Evolutionary conservation across 1,284 basidiomycete genomes (phyloP), one percentile per base, ranked within the genome.

Genomic region (Pascua guehoae): DNA sequence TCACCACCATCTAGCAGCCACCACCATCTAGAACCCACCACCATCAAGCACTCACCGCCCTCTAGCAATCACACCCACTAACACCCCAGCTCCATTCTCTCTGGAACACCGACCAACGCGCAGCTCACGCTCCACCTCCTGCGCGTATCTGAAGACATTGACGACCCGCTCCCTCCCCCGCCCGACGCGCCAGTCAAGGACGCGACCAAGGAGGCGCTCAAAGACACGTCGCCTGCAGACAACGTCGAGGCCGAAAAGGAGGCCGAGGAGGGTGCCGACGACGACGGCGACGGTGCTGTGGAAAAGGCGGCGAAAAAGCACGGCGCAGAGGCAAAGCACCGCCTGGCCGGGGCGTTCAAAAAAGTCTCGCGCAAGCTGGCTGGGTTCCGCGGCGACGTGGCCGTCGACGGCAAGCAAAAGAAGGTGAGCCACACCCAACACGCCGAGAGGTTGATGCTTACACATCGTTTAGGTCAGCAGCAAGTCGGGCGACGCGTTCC

Each of bases 101-200:
- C 74, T 18, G 78, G 81, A 11, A 82, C 83, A 0, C 83, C 83
- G 4, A 84, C 83, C 47, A 81, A 84, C 60, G 81, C 82, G 5
- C 83, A 84, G 61, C 76, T 84, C 42, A 81, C 81, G 0, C 69
- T 84, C 5, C 81, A 82, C 38, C 66, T 84, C 37, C 69, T 83
- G 4, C 78, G 82, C 14, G 77, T 83, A 36, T 79, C 77, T 8
- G 82, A 84, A 62, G 73, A 72, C 0, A 58, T 70, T 40, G 48
- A 64, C 32, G 54, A 65, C 16, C 77, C 77, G 10, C 60, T 78
- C 1, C 76, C 76, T 12, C 65, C 73, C 51, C 75, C 77, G 14
- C 76, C 75, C 38, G 64, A 71, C 4, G 67, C 72, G 37, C 75
- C 75, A 53, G 64, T 74, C 47, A 57, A 59, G 15, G 73, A 70